phyloP scores from a whole-genome alignment of 805 yeast species.

The Kregervanrija fluxuum region DNA sequence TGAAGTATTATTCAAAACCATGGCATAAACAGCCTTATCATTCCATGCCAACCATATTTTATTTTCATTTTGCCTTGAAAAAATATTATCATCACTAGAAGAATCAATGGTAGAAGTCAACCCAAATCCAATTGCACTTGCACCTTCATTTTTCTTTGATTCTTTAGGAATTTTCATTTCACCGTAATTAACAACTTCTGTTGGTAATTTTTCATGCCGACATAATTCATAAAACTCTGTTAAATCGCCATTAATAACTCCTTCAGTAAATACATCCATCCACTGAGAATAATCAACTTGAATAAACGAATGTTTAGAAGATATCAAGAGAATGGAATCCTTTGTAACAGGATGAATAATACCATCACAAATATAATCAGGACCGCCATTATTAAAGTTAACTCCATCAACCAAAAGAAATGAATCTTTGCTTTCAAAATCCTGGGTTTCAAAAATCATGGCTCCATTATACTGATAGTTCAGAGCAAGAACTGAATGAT shows the following conservation, averaged over 20 bases:
- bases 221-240: constrained; percentile 10
- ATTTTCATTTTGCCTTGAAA: constrained; percentile 10
- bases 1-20: constrained; percentile 6
- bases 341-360: constrained; percentile 14
- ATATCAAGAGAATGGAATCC: constrained; percentile 15
- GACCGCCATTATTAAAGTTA: constrained; percentile 2
- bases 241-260: constrained; percentile 15
- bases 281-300: constrained; percentile 24
- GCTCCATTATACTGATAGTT: constrained; percentile 16
- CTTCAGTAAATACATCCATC: constrained; percentile 14
- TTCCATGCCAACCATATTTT: constrained; percentile 23
- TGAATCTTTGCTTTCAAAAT: constrained; percentile 3
- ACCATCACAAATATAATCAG: constrained; percentile 10
- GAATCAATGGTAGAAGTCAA: not conserved
- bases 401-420: constrained; percentile 10
- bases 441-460: constrained; percentile 20
- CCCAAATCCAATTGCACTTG: constrained; percentile 1
- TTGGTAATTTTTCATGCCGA: constrained; percentile 14
- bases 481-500: constrained; percentile 15
- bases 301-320: constrained; percentile 16
- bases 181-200: constrained; percentile 15
- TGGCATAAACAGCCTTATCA: constrained; percentile 12
- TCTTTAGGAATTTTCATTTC: constrained; percentile 8
- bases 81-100: constrained; percentile 1
- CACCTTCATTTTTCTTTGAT: not conserved